A percentile compares a stretch with the other conserved stretches of the same genome.
Conservation (phyloP, 2,329 filamentous ascomycete species). For the Trichophyton mentagrophytes region DNA sequence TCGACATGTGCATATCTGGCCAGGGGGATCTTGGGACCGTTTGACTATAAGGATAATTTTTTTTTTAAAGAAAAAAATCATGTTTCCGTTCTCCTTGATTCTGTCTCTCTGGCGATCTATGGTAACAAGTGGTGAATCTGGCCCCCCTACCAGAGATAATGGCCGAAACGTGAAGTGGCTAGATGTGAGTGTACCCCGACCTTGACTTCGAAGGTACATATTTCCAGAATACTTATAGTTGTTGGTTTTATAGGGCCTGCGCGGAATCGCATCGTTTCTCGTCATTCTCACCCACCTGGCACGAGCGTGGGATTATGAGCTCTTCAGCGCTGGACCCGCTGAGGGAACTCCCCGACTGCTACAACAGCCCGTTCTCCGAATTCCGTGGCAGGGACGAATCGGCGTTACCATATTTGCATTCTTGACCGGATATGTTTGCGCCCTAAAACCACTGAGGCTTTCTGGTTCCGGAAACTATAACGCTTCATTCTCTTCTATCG, state of each 20-base stretch:
- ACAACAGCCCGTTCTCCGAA: constrained; percentile 42
- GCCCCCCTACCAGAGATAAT: constrained; percentile 5
- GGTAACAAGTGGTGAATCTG: not conserved
- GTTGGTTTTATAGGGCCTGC: constrained; percentile 31
- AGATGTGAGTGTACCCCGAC: constrained; percentile 21
- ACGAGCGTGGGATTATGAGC: constrained; percentile 40
- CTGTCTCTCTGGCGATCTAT: constrained; percentile 2
- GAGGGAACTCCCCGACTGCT: constrained; percentile 34
- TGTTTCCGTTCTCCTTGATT: not conserved
- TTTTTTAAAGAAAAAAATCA: not conserved
- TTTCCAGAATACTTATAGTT: not conserved
- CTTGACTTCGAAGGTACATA: not conserved
- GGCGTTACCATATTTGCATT: constrained; percentile 46
- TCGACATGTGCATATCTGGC: not conserved
- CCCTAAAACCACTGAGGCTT: constrained; percentile 42
- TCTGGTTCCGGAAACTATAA: constrained; percentile 35
- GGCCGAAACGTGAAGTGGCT: constrained; percentile 29
- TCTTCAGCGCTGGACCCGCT: constrained; percentile 38
- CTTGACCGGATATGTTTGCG: constrained; percentile 44
- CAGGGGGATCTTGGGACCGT: not conserved
- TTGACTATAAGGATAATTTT: not conserved
- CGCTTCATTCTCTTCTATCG: constrained; percentile 36
- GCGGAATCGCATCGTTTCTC: constrained; percentile 42
- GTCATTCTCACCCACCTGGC: constrained; percentile 43
- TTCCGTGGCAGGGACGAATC: constrained; percentile 43